Base-by-base conservation (phyloP, 345 rosid genomes). In the Bretschneidera sinensis region DNA sequence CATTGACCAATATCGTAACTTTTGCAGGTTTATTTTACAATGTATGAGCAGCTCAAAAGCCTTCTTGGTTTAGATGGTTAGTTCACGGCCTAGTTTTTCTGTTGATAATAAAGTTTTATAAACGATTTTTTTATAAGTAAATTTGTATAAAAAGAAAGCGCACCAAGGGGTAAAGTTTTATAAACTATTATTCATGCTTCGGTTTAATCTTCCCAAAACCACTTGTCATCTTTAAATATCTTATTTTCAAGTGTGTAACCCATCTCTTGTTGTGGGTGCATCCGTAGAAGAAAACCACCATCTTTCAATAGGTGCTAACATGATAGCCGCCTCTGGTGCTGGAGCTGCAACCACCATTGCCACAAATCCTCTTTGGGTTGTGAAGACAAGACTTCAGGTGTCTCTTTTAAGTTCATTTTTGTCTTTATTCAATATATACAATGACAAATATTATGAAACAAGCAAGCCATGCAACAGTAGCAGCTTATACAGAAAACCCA, bases 301-400 rank as follows among this genome's bases (percentile, higher is more conserved):
- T 64, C 82, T 89, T 11, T 78, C 85, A 22, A 56, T 89, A 31
- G 91, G 94, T 65, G 86, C 87, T 59, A 89, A 86, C 61, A 65
- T 91, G 80, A 71, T 84, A 43, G 97, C 91, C 80, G 94, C 97
- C 52, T 74, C 88, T 65, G 96, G 88, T 67, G 97, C 94, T 72
- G 92, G 97, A 24, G 97, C 85, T 69, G 88, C 83, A 10, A 89
- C 97, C 54, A 77, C 92, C 19, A 78, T 86, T 56, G 79, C 72
- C 48, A 89, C 91, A 8, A 89, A 87, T 73, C 94, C 97, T 71
- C 91, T 88, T 66, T 91, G 97, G 97, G 97, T 87, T 76, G 97
- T 89, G 64, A 89, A 89, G 82, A 87, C 95, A 64, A 76, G 97
- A 71, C 89, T 85, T 64, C 97, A 91, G 76, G 92, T 91, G 59